Percentiles rank a stretch among this genome's conserved stretches.
These are phyloP conservation scores for Juncus inflexus DNA, from an alignment of 176 grass and related monocot species.

Conservation along the genomic window DNA sequence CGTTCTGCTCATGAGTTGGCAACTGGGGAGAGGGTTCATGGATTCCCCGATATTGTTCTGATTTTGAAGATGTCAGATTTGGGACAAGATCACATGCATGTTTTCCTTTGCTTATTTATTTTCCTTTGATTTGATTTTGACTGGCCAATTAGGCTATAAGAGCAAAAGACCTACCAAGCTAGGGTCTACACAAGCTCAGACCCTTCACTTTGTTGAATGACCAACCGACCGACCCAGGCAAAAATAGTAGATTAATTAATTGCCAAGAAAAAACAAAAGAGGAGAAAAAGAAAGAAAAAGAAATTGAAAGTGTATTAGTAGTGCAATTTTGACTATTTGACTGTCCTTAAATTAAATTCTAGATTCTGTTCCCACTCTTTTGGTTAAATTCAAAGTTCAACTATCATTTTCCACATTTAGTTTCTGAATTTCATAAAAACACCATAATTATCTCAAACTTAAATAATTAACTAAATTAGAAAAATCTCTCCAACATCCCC, in stretches of 20 bases:
- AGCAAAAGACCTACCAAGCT: background rate
- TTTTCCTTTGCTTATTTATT: background rate
- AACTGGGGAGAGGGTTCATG: conserved; percentile 3
- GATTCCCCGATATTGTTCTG: background rate
- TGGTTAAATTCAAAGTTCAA: too few species aligned
- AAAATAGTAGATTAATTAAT: background rate
- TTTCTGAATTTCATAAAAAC: too few species aligned
- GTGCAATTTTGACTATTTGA: conserved; percentile 21
- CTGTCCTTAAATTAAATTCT: background rate
- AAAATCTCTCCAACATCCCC: too few species aligned
- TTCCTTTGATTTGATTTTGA: too few species aligned
- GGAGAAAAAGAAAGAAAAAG: too few species aligned
- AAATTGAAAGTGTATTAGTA: background rate
- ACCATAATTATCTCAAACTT: too few species aligned
- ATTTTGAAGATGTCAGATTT: background rate
- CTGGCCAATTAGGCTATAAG: background rate
- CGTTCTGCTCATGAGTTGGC: conserved; percentile 9
- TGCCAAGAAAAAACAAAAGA: too few species aligned
- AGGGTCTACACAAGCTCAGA: background rate
- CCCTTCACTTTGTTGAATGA: too few species aligned
- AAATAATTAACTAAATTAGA: too few species aligned
- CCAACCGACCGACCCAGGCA: background rate
- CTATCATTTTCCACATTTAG: too few species aligned
- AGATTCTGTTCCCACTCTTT: too few species aligned
- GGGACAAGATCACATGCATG: conserved; percentile 26